phyloP scores from a whole-genome alignment of 2,329 filamentous ascomycete genomes.

The Xylaria sp. region DNA sequence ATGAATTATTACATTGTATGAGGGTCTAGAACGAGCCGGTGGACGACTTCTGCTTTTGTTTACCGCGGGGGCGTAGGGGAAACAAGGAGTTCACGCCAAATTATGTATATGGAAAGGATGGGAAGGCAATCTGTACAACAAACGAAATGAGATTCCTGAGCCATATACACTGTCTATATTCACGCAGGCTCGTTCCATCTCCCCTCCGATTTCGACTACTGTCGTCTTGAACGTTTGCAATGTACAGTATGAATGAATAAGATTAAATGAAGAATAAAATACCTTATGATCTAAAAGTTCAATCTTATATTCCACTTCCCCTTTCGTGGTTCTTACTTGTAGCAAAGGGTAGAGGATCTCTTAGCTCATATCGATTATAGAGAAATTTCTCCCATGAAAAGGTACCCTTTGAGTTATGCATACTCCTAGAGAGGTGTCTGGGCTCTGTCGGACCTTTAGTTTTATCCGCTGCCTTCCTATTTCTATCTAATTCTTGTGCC shows the following conservation, averaged over 20 bases:
- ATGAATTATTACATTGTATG: constrained; percentile 37
- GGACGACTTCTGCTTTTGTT: constrained; percentile 36
- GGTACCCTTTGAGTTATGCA: no score
- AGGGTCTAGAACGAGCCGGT: constrained; percentile 42
- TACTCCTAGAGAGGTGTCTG: no score
- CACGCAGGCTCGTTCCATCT: constrained; percentile 43
- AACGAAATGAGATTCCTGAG: constrained; percentile 36
- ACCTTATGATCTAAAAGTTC: neutral
- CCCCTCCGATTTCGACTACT: constrained; percentile 42
- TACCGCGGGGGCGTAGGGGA: constrained; percentile 36
- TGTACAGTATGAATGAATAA: constrained; percentile 43
- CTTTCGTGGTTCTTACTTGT: neutral
- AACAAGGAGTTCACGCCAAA: constrained; percentile 40
- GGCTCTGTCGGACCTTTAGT: neutral
- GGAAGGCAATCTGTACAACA: constrained; percentile 44
- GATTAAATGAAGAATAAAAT: constrained; percentile 25
- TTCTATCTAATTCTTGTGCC: neutral
- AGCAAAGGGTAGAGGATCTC: no score
- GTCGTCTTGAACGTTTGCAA: constrained; percentile 37
- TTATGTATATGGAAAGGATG: constrained; percentile 44
- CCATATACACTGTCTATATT: constrained; percentile 43
- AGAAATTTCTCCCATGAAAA: no score
- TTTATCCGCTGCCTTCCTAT: neutral
- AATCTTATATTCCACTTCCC: neutral
- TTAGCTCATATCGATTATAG: neutral